phyloP scores from a whole-genome alignment of 2,329 filamentous ascomycete species.

The Remersonia thermophila region DNA sequence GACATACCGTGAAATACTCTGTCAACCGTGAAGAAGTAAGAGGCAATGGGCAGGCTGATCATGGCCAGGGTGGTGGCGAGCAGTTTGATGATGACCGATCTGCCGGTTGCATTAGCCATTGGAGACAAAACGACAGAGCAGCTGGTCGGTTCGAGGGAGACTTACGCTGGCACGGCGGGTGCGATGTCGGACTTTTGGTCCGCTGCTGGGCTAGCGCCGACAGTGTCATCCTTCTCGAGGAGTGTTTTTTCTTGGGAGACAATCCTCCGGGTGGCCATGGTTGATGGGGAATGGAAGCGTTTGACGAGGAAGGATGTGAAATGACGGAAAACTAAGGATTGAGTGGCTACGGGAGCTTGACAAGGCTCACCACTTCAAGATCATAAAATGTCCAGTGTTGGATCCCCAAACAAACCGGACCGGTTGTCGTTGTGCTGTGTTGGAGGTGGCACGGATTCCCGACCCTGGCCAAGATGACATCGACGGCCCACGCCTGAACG shows the following conservation, averaged over 20 bases:
- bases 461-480: no score
- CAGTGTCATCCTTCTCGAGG: conserved; percentile 45
- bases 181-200: conserved; percentile 56
- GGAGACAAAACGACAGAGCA: background rate
- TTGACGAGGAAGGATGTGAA: background rate
- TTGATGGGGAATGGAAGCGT: conserved; percentile 13
- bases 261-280: conserved; percentile 60
- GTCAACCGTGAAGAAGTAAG: conserved; percentile 74
- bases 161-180: conserved; percentile 70
- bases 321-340: conserved; percentile 5
- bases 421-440: no score
- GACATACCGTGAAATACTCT: conserved; percentile 65
- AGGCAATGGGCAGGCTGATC: conserved; percentile 74
- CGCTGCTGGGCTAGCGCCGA: conserved; percentile 27
- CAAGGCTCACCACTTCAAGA: no score
- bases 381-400: no score
- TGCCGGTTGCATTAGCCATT: conserved; percentile 21
- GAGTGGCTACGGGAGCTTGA: no score
- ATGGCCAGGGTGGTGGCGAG: conserved; percentile 85
- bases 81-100: conserved; percentile 80
- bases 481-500: no score
- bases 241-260: conserved; percentile 53
- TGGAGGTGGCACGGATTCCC: no score
- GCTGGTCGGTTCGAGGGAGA: background rate
- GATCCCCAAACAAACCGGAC: no score